Conservation (phyloP, 1,284 basidiomycete species). For the Ustilago loliicola region DNA sequence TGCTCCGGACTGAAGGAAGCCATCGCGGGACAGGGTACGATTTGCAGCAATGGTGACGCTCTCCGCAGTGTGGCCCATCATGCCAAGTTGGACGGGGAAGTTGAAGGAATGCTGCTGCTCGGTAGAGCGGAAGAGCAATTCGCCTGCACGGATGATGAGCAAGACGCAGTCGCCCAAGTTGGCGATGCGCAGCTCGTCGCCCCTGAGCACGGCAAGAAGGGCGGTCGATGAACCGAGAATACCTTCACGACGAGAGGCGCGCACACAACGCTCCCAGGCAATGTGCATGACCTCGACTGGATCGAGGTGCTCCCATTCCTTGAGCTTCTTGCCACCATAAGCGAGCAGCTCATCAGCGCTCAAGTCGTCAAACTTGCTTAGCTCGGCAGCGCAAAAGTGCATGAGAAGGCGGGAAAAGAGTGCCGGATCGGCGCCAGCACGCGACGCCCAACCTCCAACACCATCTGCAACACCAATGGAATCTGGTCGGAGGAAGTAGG, state of each 20-base stretch:
- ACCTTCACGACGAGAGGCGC: constrained; percentile 72
- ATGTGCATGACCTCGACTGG: constrained; percentile 76
- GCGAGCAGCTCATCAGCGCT: constrained; percentile 41
- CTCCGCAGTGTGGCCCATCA: constrained; percentile 77
- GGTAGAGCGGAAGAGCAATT: constrained; percentile 85
- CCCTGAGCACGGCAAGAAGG: constrained; percentile 75
- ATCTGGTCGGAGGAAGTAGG: constrained; percentile 83
- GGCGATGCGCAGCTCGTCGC: constrained; percentile 86
- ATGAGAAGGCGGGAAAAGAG: constrained; percentile 86
- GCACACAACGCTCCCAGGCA: constrained; percentile 74
- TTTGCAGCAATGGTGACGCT: constrained; percentile 73
- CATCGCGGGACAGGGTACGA: constrained; percentile 54
- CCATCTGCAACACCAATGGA: constrained; percentile 90
- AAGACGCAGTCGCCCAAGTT: constrained; percentile 89
- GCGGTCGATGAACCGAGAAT: constrained; percentile 75
- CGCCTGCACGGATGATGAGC: constrained; percentile 82
- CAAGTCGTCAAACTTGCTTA: constrained; percentile 59
- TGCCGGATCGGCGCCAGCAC: constrained; percentile 75
- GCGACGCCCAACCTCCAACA: constrained; percentile 85
- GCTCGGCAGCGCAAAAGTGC: constrained; percentile 81
- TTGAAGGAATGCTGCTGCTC: constrained; percentile 98
- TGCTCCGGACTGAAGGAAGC: constrained; percentile 52
- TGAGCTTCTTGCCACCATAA: constrained; percentile 53
- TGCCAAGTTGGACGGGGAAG: constrained; percentile 88
- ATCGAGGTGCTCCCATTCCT: constrained; percentile 66